Base-by-base conservation (phyloP, 163 green algal genomes). In the Chloroidium sp. region DNA sequence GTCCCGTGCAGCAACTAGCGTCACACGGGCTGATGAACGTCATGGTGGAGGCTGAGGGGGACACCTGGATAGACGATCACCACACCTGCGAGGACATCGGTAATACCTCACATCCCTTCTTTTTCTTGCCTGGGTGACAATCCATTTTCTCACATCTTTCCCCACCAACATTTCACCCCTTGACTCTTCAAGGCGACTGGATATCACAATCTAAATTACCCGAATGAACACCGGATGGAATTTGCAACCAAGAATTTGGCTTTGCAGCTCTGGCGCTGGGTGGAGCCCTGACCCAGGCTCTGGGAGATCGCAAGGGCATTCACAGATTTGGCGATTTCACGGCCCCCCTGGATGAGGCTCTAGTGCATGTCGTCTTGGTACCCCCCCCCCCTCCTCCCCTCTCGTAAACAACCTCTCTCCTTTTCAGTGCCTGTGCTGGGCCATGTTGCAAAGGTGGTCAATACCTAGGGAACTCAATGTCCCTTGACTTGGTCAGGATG, bases 11-110 rank as follows among this genome's bases (percentile, higher is more conserved):
- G 89, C 96, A 99, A 91, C 88, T 99, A n/a, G 86, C 94, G 0
- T 98, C 94, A 0, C 95, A 98, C 80, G 95, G 95, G 0, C 85
- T 98, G 13, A 96, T 98, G 81, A 91, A 98, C 82, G 61, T 97
- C 0, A 89, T 85, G 0, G 85, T 98, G 62, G 78, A 90, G 67
- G 94, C 93, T 0, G 84, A 88, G 69, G 97, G 97, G 4, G 97
- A 99, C 87, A 96, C 91, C 1, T 97, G 93, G 92, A 99, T 99
- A 79, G 97, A 99, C 84, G 97, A 99, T 86, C 97, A 99, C 87
- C 97, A 99, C 94, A 99, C 97, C 61, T 95, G 96, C 76, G 97
- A 99, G 84, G 97, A 99, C 85, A 95, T 98, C 61, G 94, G 83
- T 82, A 61, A 36, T 36, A 36, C 36, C 36, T 36, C 36, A 36